These are phyloP conservation scores for Verbascum thapsus DNA, from an alignment of 257 asterid genomes.

Conservation along the genomic window DNA sequence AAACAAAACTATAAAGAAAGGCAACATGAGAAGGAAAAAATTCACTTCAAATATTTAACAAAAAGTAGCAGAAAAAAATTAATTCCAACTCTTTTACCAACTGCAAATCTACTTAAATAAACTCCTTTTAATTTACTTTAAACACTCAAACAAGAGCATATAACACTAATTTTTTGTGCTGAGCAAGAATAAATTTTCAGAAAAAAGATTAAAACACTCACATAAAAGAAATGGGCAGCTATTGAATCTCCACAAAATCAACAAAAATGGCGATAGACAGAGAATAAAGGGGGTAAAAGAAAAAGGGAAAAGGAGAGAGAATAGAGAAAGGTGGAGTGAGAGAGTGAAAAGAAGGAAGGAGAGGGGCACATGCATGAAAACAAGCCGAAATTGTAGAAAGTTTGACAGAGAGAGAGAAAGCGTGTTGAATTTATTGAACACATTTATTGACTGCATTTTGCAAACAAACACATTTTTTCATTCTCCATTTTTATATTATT, in stretches of 20 bases:
- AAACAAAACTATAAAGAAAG: not conserved
- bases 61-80: constrained; percentile 2
- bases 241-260: constrained; percentile 39
- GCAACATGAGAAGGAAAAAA: not conserved
- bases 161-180: too few relatives aligned
- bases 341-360: too few relatives aligned
- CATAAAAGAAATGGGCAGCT: too few relatives aligned
- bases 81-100: not conserved
- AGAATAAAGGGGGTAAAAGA: constrained; percentile 22
- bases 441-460: constrained; percentile 40
- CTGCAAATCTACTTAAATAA: constrained; percentile 30
- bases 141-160: constrained; percentile 6
- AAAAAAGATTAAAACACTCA: constrained; percentile 24
- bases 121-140: not conserved
- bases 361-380: too few relatives aligned
- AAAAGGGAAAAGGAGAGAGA: constrained; percentile 35
- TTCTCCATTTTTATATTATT: too few relatives aligned
- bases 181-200: not conserved
- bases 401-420: too few relatives aligned
- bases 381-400: too few relatives aligned
- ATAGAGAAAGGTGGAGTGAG: too few relatives aligned
- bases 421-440: constrained; percentile 64
- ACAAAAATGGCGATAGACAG: too few relatives aligned
- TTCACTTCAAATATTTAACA: constrained; percentile 10
- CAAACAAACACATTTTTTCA: constrained; percentile 29